Evolutionary conservation across 225 moss, liverwort and hornwort species (phyloP), one percentile per base, ranked within the genome.

Genomic region (Climacium dendroides): DNA sequence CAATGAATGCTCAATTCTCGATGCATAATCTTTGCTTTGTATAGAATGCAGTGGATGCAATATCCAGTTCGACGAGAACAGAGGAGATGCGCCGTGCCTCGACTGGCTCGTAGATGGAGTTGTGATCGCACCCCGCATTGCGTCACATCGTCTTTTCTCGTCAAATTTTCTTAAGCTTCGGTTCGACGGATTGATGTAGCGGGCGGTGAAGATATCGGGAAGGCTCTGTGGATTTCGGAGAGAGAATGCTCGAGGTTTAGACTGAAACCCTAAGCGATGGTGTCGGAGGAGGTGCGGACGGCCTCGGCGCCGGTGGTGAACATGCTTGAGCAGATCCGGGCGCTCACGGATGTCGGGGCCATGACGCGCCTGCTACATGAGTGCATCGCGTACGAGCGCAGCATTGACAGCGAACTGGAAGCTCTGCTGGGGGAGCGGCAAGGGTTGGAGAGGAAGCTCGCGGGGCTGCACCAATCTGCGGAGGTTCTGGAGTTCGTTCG

Each of bases 321-420:
- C 77, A 88, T 96, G 93, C 87, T 96, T 84, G 92, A 94, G 82
- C 95, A 97, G 93, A 97, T 97, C 79, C 92, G 90, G 69, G 88
- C 87, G 61, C 94, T 97, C n/a, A 97, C 98, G 10, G 98, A 99
- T 59, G 88, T 99, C 12, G 96, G 95, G 19, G 96, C 95, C 19
- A 99, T 99, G 98, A 99, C 96, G 62, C 94, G 98, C 85, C 91
- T 99, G 85, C 88, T 99, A 30, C 98, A 99, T 89, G 98, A 99
- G 90, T 95, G 94, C 89, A 97, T 96, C 52, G 97, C 95, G 25
- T 94, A 96, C 78, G 96, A 93, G 91, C 86, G 97, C 74, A 93
- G 94, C 90, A 95, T 97, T 28, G 97, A 96, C 58, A 91, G 70
- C 32, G 98, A 99, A 89, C 93, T 99, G 54, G 97, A 99, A 78